A percentile compares a stretch with the other conserved stretches of the same genome.
These are phyloP conservation scores for Apophysomyces elegans DNA, from an alignment of 371 early-diverging fungal species.

Conservation along the genomic window DNA sequence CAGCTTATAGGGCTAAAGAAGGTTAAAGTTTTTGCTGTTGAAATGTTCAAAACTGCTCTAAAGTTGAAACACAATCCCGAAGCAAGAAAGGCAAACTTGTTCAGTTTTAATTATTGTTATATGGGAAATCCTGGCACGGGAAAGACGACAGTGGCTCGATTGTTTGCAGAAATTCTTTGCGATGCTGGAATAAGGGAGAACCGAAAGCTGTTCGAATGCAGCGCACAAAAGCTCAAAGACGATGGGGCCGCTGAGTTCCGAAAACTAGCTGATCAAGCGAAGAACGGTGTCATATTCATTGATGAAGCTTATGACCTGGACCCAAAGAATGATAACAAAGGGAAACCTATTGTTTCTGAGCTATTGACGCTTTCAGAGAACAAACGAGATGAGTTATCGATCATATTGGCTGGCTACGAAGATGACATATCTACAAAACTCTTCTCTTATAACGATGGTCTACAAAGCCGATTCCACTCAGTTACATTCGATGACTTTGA, in stretches of 20 bases:
- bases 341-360: constrained; percentile 4
- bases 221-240: neutral
- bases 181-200: neutral
- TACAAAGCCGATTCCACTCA: neutral
- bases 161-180: neutral
- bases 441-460: neutral
- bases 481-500: neutral
- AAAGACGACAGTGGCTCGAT: neutral
- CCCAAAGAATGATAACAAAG: neutral
- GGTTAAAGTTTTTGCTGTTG: constrained; percentile 1
- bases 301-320: constrained; percentile 2
- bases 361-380: neutral
- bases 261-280: neutral
- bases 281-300: neutral
- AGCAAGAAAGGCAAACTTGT: neutral
- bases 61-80: neutral
- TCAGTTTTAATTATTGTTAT: constrained; percentile 1
- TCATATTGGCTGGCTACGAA: constrained; percentile 1
- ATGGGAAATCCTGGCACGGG: constrained; percentile 5
- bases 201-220: neutral
- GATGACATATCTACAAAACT: neutral
- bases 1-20: neutral
- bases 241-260: neutral
- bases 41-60: constrained; percentile 2
- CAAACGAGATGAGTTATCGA: neutral